phyloP scores from a whole-genome alignment of 345 rosid genomes.

The Alliaria petiolata region DNA sequence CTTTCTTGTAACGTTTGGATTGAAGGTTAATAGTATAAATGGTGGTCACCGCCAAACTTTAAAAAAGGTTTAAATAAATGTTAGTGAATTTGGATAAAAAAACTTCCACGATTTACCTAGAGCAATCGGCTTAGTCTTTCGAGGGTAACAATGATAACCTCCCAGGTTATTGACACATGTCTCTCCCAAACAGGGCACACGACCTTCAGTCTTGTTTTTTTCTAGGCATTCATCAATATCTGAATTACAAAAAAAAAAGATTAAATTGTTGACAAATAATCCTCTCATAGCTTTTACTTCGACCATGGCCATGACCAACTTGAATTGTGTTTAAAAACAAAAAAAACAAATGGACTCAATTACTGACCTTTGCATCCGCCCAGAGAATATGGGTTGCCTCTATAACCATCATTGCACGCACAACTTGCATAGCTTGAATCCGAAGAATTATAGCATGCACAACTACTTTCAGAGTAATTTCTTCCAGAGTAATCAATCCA shows the following conservation, averaged over 20 bases:
- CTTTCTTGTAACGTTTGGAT: no score
- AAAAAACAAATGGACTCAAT: neutral
- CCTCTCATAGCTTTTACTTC: no score
- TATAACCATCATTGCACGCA: neutral
- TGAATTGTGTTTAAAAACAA: neutral
- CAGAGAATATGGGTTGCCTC: neutral
- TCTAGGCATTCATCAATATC: neutral
- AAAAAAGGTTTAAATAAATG: neutral
- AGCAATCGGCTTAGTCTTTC: neutral
- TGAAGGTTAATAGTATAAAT: neutral
- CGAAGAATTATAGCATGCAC: neutral
- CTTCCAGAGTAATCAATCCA: no score
- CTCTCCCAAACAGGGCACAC: accelerated
- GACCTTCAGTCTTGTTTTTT: neutral
- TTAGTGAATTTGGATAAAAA: neutral
- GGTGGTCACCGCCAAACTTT: neutral
- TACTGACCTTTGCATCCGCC: neutral
- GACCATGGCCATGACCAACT: no score
- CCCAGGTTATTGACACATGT: neutral
- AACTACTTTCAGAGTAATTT: no score
- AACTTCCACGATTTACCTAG: neutral
- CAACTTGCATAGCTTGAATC: neutral
- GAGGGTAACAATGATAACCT: neutral
- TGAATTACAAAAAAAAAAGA: neutral
- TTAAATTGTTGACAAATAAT: neutral